These are phyloP conservation scores for Heteromeles arbutifolia DNA, from an alignment of 306 rosid genomes.

Conservation along the genomic window DNA sequence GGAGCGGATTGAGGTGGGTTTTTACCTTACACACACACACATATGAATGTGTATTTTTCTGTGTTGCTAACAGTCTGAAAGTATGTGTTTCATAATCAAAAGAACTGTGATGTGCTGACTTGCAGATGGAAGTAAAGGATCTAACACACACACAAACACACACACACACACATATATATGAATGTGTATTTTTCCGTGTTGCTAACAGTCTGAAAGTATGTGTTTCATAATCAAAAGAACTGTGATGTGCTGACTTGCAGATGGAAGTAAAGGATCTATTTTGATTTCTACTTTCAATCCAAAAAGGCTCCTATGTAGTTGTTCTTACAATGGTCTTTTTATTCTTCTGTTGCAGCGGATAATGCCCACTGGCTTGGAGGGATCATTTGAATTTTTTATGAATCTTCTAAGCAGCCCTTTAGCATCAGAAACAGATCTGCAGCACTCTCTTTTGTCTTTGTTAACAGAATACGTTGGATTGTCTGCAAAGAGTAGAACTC, in stretches of 20 bases:
- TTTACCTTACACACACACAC: no score
- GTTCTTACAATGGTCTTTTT: conserved; percentile 4
- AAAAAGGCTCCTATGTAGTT: not conserved
- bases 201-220: not conserved
- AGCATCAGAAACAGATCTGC: conserved; percentile 46
- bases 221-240: not conserved
- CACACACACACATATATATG: no score
- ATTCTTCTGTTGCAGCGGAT: conserved; percentile 50
- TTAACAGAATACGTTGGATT: conserved; percentile 60
- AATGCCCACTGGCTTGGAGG: conserved; percentile 53
- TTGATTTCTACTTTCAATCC: conserved; percentile 1
- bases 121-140: no score
- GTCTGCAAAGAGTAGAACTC: conserved; percentile 52
- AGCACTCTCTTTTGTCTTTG: conserved; percentile 66
- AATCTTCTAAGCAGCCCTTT: conserved; percentile 57
- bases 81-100: no score
- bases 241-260: not conserved
- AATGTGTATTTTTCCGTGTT: not conserved
- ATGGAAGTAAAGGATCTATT: not conserved
- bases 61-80: no score
- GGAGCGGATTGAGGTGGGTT: no score
- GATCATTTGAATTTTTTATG: conserved; percentile 67
- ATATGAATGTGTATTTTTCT: no score
- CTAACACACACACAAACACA: no score
- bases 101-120: no score